Percentiles rank a stretch among this genome's conserved stretches.
Conservation (phyloP, 768 basidiomycete genomes). For the Kwoniella sp. region DNA sequence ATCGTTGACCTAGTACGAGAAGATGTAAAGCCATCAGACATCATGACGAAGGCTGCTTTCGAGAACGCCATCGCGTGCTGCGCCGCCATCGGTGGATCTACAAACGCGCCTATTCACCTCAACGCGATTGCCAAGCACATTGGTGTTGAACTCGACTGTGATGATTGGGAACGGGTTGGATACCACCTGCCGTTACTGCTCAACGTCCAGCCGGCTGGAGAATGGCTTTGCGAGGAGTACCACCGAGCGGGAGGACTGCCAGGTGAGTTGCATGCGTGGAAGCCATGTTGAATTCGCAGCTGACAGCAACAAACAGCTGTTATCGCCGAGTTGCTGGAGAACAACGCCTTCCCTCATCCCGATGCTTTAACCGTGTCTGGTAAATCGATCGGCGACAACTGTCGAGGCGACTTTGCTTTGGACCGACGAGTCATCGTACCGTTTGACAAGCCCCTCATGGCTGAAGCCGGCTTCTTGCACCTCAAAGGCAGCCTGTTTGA, state of each 20-base stretch:
- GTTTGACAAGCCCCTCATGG: conserved; percentile 43
- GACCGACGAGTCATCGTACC: conserved; percentile 52
- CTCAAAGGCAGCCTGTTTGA: conserved; percentile 53
- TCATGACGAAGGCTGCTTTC: conserved; percentile 46
- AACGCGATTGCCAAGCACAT: conserved; percentile 52
- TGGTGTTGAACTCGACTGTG: conserved; percentile 40
- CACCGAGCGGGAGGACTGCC: conserved; percentile 51
- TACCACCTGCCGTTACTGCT: conserved; percentile 45
- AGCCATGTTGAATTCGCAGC: not conserved
- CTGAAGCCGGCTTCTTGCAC: conserved; percentile 51
- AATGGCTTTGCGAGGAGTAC: conserved; percentile 52
- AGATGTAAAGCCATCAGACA: conserved; percentile 54
- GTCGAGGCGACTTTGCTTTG: conserved; percentile 42
- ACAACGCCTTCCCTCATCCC: conserved; percentile 39
- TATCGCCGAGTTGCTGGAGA: conserved; percentile 45
- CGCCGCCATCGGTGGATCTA: conserved; percentile 51
- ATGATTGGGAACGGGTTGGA: conserved; percentile 49
- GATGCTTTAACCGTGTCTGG: conserved; percentile 48
- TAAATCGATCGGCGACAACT: conserved; percentile 47
- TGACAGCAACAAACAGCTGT: conserved; percentile 30
- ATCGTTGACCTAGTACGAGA: conserved; percentile 53
- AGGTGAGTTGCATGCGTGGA: conserved; percentile 22
- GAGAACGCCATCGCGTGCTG: conserved; percentile 49
- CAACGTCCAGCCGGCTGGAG: conserved; percentile 48
- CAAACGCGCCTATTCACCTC: conserved; percentile 51